A percentile compares a stretch with the other conserved stretches of the same genome.
phyloP scores from a whole-genome alignment of 2,329 filamentous ascomycete genomes.

The Periglandula ipomoeae region DNA sequence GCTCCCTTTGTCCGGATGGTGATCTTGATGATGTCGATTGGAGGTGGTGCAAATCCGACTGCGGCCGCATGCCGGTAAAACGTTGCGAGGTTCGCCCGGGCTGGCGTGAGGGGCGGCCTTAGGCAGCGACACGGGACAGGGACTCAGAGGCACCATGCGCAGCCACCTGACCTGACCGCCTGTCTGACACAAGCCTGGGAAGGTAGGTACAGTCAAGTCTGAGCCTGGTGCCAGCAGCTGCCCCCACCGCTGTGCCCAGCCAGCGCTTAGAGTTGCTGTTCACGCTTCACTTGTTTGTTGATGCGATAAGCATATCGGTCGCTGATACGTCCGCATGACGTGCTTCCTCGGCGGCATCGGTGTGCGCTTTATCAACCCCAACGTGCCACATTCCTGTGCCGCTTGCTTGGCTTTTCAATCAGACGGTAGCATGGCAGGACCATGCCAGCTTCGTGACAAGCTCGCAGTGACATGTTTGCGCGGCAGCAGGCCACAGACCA shows the following conservation, averaged over 20 bases:
- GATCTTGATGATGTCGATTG: slow-evolving; percentile 23
- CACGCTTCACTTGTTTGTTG: too few species aligned
- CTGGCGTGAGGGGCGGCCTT: slow-evolving; percentile 18
- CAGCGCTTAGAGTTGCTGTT: too few species aligned
- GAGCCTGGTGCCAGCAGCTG: too few species aligned
- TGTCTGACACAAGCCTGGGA: not conserved
- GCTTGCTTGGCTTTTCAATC: too few species aligned
- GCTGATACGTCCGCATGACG: slow-evolving; percentile 2
- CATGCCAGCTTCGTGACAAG: not conserved
- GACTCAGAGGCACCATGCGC: too few species aligned
- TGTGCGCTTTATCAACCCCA: not conserved
- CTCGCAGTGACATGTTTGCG: not conserved
- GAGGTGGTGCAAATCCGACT: slow-evolving; percentile 23
- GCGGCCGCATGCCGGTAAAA: slow-evolving; percentile 21
- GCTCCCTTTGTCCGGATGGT: slow-evolving; percentile 17
- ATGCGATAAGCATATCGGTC: too few species aligned
- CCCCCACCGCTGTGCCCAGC: too few species aligned
- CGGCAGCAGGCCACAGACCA: not conserved
- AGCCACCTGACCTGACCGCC: not conserved
- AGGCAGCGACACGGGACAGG: slow-evolving; percentile 23
- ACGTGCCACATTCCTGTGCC: not conserved
- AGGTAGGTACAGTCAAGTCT: not conserved
- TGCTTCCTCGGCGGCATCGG: not conserved
- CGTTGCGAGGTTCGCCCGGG: not conserved
- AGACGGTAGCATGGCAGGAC: not conserved